Percentiles rank a stretch among this genome's conserved stretches.
phyloP scores from a whole-genome alignment of 306 rosid genomes.

The Medicago ruthenica region DNA sequence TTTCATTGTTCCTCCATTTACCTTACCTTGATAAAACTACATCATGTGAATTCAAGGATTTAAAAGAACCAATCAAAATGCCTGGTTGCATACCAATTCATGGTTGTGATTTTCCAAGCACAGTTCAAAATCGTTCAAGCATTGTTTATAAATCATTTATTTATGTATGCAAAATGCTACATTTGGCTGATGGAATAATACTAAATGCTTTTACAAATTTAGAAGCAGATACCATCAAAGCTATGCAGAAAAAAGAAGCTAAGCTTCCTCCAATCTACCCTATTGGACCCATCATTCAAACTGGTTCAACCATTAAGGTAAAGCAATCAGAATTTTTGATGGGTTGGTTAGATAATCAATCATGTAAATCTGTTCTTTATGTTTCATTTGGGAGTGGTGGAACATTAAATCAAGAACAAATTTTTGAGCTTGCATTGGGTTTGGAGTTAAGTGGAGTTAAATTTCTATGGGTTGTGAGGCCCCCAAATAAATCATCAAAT shows the following conservation, averaged over 20 bases:
- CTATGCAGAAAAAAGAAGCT: not conserved
- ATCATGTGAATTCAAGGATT: too few relatives aligned
- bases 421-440: not conserved
- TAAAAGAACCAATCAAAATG: too few relatives aligned
- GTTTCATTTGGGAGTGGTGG: not conserved
- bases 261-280: not conserved
- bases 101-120: too few relatives aligned
- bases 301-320: not conserved
- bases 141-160: too few relatives aligned
- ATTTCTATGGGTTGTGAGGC: not conserved
- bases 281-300: conserved; percentile 12
- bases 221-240: too few relatives aligned
- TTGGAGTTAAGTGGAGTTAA: not conserved
- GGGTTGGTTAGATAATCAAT: not conserved
- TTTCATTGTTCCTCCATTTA: too few relatives aligned
- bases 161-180: too few relatives aligned
- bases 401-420: not conserved
- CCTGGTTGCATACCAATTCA: too few relatives aligned
- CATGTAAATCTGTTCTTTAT: not conserved
- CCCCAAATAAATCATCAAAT: not conserved
- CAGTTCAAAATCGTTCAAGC: too few relatives aligned
- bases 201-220: too few relatives aligned
- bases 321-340: not conserved
- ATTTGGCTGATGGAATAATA: too few relatives aligned
- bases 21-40: too few relatives aligned